A percentile compares a stretch with the other conserved stretches of the same genome.
These are phyloP conservation scores for Nakaseomyces nivariensis DNA, from an alignment of 1,139 yeast species.

Conservation along the genomic window DNA sequence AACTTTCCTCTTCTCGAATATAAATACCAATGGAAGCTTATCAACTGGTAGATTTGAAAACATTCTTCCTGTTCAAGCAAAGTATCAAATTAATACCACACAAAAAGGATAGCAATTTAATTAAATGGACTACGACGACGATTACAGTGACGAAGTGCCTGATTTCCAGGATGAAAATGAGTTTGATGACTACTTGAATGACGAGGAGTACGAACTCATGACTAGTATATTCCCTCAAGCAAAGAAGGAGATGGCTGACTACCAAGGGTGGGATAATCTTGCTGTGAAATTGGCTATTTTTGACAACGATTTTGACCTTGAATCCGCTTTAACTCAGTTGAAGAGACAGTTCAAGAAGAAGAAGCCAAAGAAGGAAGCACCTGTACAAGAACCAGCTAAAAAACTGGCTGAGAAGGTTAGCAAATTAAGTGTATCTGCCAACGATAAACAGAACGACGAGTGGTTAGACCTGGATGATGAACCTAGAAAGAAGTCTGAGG, in stretches of 20 bases:
- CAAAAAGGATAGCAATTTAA: too few relatives aligned
- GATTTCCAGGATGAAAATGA: slow-evolving; percentile 29
- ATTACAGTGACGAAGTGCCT: slow-evolving; percentile 22
- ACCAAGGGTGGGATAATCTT: slow-evolving; percentile 26
- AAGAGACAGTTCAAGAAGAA: slow-evolving; percentile 24
- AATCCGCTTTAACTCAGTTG: slow-evolving; percentile 19
- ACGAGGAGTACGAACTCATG: slow-evolving; percentile 29
- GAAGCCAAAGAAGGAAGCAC: slow-evolving; percentile 8
- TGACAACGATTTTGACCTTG: slow-evolving; percentile 23
- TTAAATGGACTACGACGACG: slow-evolving; percentile 4
- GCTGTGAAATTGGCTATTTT: slow-evolving; percentile 25
- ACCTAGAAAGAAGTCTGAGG: slow-evolving; percentile 8
- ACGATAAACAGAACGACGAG: slow-evolving; percentile 4
- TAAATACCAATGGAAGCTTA: too few relatives aligned
- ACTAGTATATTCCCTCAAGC: slow-evolving; percentile 22
- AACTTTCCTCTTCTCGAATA: too few relatives aligned
- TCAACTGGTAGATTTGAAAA: too few relatives aligned
- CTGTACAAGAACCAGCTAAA: slow-evolving; percentile 22
- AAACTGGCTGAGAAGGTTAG: slow-evolving; percentile 21
- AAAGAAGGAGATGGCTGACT: slow-evolving; percentile 19
- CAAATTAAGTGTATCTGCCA: slow-evolving; percentile 7
- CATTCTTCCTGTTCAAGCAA: too few relatives aligned
- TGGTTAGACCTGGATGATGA: slow-evolving; percentile 12
- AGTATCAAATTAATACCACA: too few relatives aligned
- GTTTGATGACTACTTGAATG: slow-evolving; percentile 30